Base-by-base conservation (phyloP, 2,329 filamentous ascomycete species). In the Metarhizium album region DNA sequence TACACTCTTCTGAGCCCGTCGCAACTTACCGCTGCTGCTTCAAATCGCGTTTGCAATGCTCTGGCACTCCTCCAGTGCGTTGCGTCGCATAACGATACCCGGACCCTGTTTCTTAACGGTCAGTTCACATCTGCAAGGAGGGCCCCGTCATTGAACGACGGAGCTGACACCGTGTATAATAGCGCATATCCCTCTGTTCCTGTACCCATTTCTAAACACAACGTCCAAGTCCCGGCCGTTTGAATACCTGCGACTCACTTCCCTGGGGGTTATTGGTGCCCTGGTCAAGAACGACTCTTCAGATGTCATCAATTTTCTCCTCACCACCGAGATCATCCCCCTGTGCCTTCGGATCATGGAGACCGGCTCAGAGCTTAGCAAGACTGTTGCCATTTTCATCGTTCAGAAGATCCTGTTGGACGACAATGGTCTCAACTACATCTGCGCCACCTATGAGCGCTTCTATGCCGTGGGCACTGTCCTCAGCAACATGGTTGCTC, bases 301-400 rank as follows among this genome's bases (percentile, higher is more conserved):
- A 18, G 93, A 97, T 64, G 93, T 97, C 53, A 98, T 98, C 74
- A 97, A 97, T 74, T 98, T 98, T 67, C 84, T 98, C 49, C 78
- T 98, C 46, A 97, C 93, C 1, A 98, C 93, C 29, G 93, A 98
- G 71, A 98, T 98, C 59, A 98, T 98, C 52, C 93, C 93, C 9
- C 80, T 98, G 13, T 98, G 93, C 68, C 83, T 98, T 43, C 84
- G 93, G 54, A 98, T 98, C 64, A 98, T 98, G 93, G 93, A 98
- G 74, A 98, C 93, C 0, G 93, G 93, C 47, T 96, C 90, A 1
- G 93, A 98, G 70, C 79, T 98, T 54, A 96, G 90, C 75, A 98
- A 98, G 75, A 98, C 93, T 0, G 93, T 98, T 14, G 93, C 93
- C 52, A 98, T 98, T 62, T 98, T 98, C 74, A 98, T 98, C 61